Percentiles rank a stretch among this genome's conserved stretches.
Conservation (phyloP, 169 alveolate genomes). For the Perkinsus olseni region DNA sequence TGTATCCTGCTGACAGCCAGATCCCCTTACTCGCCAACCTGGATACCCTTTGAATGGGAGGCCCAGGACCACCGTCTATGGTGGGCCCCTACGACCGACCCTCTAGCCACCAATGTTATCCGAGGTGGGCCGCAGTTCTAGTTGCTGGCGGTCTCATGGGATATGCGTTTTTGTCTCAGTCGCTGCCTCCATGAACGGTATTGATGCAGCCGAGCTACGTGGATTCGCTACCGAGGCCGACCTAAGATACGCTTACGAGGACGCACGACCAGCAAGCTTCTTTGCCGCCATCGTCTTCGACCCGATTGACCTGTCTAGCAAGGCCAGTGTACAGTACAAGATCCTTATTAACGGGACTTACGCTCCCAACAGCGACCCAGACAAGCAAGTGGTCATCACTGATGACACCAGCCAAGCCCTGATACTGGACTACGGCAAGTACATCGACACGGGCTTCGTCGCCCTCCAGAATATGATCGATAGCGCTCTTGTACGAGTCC, state of each 20-base stretch:
- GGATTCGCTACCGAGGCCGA: background rate
- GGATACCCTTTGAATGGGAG: background rate
- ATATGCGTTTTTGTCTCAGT: background rate
- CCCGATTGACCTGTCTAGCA: background rate
- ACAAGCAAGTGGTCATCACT: background rate
- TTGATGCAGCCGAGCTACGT: background rate
- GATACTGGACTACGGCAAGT: background rate
- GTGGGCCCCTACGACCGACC: background rate
- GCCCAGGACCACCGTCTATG: background rate
- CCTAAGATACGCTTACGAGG: background rate
- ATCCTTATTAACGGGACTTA: background rate
- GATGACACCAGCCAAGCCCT: background rate
- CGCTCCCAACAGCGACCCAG: background rate
- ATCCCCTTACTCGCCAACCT: background rate
- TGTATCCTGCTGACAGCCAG: background rate
- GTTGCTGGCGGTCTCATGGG: background rate
- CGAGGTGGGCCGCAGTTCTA: background rate
- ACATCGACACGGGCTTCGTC: background rate
- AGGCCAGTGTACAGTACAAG: background rate
- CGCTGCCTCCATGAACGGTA: background rate
- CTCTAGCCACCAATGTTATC: background rate
- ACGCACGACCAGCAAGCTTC: background rate
- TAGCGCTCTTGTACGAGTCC: background rate
- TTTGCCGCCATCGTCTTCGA: background rate
- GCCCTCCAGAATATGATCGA: background rate